Evolutionary conservation across 345 rosid genomes (phyloP), one percentile per base, ranked within the genome.

Genomic region (Hibiscus tridactylites): DNA sequence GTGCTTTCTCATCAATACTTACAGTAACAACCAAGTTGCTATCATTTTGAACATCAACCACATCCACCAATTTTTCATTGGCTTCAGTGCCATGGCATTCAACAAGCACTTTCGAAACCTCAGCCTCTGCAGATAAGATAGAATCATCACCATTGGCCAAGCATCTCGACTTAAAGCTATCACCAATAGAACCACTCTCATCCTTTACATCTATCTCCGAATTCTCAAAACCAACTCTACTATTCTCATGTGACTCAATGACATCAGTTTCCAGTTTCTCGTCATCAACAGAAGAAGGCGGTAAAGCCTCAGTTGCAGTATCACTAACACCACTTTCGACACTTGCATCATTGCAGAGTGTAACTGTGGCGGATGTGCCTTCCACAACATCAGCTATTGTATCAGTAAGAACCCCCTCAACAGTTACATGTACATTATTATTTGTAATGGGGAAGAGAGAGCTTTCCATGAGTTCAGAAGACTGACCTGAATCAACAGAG

Each of bases 391-490:
- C 26, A 54, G 24, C 29, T 24, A 26, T 17, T 3, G 35, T 64
- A 75, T 54, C 63, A 11, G 69, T 73, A 65, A n/a, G 17, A 28
- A 58, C 35, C 63, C 42, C 53, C 47, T 63, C 77, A 72, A 57
- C 76, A 65, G 79, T 61, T 39, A 17, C 61, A 73, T 58, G 52
- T 46, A 39, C 65, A 72, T 63, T 75, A 35, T 78, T 81, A 49
- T 58, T 53, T 61, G 69, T 13, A 37, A 19, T 68, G 68, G 47
- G 68, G 33, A 77, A 70, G 42, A 81, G 72, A 44, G 73, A 52
- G 7, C 56, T 71, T 75, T 73, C 81, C 56, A 37, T 73, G 50
- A 53, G 54, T 64, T 76, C 86, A 56, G 82, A 74, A 33, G 67
- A 21, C 73, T 35, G 74, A 64, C 28, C 39, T 62, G 77, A 61